Base-by-base conservation (phyloP, 2,329 filamentous ascomycete species). In the Chrysosporium queenslandicum region DNA sequence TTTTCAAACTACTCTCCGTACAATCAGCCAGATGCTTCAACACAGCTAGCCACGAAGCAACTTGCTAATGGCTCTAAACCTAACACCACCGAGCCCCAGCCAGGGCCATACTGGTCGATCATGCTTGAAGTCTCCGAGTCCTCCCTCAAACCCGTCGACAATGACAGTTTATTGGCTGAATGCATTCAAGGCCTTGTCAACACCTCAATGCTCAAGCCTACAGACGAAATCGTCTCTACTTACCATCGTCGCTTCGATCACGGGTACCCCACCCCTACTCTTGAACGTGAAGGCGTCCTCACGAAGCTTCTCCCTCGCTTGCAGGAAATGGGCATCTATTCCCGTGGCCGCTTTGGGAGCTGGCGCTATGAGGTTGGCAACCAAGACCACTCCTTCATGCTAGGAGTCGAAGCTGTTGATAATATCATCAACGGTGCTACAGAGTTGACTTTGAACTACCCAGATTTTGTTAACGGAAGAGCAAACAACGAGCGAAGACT, bases 1-100 rank as follows among this genome's bases (percentile, higher is more conserved):
- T 98, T 98, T 82, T 97, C 91, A 73, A 98, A 98, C 81, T 98
- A 98, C 80, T 97, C 92, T 20, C 92, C 91, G 50, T 83, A 94
- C 81, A 98, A 98, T 79, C 92, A 97, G 76, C 92, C 92, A 30
- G 76, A 86, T 60, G 77, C 82, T 55, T 82, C 84, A 53, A 83
- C 78, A 67, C 92, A 94, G 78, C 82, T 98, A 53, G 81, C 89
- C 36, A 97, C 92, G 20, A 74, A 88, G 61, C 86, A 90, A 70
- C 78, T 90, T 39, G 92, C 86, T 53, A 79, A 96, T 64, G 92
- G 92, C 69, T 86, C 82, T 71, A 87, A 88, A 75, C 80, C 89
- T 53, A 71, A 77, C 56, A 86, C 81, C 61, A 77, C 76, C 47
- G 82, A 86, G 65, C 74, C 87, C 55, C 80, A 92, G 77, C 12